Evolutionary conservation across 306 rosid genomes (phyloP), one percentile per base, ranked within the genome.

Genomic region (Cicer arietinum): DNA sequence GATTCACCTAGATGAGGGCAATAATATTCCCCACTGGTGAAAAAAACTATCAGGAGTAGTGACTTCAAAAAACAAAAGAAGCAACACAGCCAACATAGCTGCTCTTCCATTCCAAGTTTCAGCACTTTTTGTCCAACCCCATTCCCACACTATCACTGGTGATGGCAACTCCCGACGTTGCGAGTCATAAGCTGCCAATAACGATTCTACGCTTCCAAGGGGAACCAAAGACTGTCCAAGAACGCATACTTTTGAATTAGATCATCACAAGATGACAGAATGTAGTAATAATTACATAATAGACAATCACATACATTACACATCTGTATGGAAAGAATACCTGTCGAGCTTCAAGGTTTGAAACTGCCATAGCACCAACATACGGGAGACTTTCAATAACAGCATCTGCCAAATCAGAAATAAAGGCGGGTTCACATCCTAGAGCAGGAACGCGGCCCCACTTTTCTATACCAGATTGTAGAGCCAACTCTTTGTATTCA

Each of bases 361-460:
- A 94, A 83, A 94, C 96, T 13, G 99, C 97, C 99, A 94, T 94
- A 20, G 99, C 99, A 80, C 99, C 97, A 74, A 90, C 99, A 66
- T 94, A 94, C 0, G 99, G 99, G 69, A 94, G 93, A 73, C 92
- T 86, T 89, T 94, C 99, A 69, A 94, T 92, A 60, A 94, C 99
- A 4, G 99, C 99, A 67, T 94, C 99, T 78, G 99, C 99, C 88
- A 94, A 84, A 71, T 94, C 99, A 54, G 97, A 89, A 72, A 94
- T 94, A 85, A 94, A 94, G 81, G 96, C 86, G 50, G 97, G 81
- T 68, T 94, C 99, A 69, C 97, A 92, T 80, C 99, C 99, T 56
- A 94, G 84, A 35, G 99, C 99, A 52, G 99, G 99, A 84, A 94
- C 99, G 16, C 99, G 97, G 2, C 99, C 97, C 99, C 99, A 94